A percentile compares a stretch with the other conserved stretches of the same genome.
Evolutionary conservation across 1,284 basidiomycete species (phyloP).

Genomic region (Ustanciosporium gigantosporum): DNA sequence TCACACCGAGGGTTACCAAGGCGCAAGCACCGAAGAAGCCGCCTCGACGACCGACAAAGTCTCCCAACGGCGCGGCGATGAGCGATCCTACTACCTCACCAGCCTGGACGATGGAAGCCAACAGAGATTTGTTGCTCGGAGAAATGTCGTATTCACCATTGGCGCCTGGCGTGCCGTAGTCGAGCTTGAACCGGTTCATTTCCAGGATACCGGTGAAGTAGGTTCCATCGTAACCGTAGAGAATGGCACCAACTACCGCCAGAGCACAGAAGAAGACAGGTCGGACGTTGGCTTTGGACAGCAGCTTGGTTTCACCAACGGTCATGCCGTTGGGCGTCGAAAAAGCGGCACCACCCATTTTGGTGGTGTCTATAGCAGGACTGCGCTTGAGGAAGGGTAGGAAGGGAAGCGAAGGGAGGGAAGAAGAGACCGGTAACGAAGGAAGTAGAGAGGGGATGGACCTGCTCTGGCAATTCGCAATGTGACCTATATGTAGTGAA

Average conservation of each 20-base stretch:
- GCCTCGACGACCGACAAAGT: slow-evolving; percentile 62
- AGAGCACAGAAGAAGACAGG: slow-evolving; percentile 59
- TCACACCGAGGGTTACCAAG: slow-evolving; percentile 61
- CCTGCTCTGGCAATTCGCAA: no score
- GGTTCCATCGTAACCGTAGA: slow-evolving; percentile 62
- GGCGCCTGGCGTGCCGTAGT: slow-evolving; percentile 52
- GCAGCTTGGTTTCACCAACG: slow-evolving; percentile 44
- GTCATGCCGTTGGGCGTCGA: slow-evolving; percentile 18
- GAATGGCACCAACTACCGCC: slow-evolving; percentile 54
- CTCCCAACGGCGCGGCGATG: slow-evolving; percentile 62
- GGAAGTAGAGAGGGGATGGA: no score
- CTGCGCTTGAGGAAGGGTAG: no score
- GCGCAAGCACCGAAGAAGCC: slow-evolving; percentile 59
- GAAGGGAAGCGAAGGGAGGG: no score
- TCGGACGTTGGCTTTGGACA: slow-evolving; percentile 55
- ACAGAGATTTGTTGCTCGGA: slow-evolving; percentile 49
- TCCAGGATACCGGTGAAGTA: slow-evolving; percentile 60
- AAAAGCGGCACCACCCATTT: slow-evolving; percentile 23
- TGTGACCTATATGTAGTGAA: no score
- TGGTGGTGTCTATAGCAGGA: no score
- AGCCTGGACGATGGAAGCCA: slow-evolving; percentile 63
- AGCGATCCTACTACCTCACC: slow-evolving; percentile 64
- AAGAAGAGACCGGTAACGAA: no score
- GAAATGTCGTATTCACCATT: slow-evolving; percentile 40
- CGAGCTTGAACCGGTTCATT: slow-evolving; percentile 50